Percentiles rank a stretch among this genome's conserved stretches.
These are phyloP conservation scores for Vitis vinifera DNA, from an alignment of 164 flowering plant genomes.

Conservation along the genomic window DNA sequence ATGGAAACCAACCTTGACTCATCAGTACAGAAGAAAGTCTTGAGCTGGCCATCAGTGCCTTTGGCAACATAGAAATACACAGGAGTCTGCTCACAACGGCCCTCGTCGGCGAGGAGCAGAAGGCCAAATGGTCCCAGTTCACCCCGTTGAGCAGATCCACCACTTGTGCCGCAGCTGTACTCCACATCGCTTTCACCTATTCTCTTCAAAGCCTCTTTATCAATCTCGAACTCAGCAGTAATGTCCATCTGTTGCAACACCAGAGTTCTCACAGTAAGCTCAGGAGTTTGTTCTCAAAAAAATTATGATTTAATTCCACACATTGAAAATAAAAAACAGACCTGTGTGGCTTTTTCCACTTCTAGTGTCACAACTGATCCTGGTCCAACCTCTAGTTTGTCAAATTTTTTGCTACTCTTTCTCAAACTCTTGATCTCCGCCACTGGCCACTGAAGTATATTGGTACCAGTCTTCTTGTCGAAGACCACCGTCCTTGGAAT, in stretches of 20 bases:
- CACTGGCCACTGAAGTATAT: constrained; percentile 83
- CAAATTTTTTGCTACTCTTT: constrained; percentile 25
- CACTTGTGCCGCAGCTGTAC: constrained; percentile 56
- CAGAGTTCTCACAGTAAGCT: not conserved
- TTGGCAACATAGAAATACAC: constrained; percentile 73
- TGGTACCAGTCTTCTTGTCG: constrained; percentile 59
- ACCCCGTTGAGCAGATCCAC: constrained; percentile 63
- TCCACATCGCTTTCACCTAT: constrained; percentile 26
- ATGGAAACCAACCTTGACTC: constrained; percentile 42
- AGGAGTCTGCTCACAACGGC: constrained; percentile 66
- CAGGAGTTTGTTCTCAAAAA: too few species aligned
- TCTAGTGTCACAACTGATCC: constrained; percentile 60
- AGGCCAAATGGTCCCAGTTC: constrained; percentile 87
- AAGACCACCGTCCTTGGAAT: constrained; percentile 69
- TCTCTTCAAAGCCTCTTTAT: constrained; percentile 37
- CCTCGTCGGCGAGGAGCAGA: constrained; percentile 61
- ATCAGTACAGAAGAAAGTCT: constrained; percentile 77
- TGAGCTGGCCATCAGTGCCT: constrained; percentile 46
- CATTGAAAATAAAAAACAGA: not conserved
- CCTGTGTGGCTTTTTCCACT: constrained; percentile 55
- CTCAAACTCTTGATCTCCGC: constrained; percentile 77
- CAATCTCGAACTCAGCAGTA: constrained; percentile 68
- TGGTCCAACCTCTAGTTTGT: constrained; percentile 35
- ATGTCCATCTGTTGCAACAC: constrained; percentile 63
- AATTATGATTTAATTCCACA: too few species aligned